Conservation (phyloP, 2,329 filamentous ascomycete genomes). For the Fusarium nurragi region DNA sequence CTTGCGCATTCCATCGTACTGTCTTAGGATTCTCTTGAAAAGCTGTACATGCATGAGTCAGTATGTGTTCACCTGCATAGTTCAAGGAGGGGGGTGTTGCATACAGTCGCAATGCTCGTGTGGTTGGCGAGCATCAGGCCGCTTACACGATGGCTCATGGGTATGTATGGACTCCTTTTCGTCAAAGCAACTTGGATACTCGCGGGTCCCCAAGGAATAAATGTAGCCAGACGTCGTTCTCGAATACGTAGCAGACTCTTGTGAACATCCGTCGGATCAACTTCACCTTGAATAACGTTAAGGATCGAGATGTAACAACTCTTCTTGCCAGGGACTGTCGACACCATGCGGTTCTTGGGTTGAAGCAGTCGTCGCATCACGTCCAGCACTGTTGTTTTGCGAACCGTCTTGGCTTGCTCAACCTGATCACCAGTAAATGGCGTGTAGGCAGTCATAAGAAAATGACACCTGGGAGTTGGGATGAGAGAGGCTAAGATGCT, state of each 20-base stretch:
- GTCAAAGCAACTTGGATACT: constrained; percentile 97
- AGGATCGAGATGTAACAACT: constrained; percentile 99
- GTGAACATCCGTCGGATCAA: constrained; percentile 97
- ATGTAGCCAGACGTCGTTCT: constrained; percentile 91
- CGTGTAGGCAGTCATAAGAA: constrained; percentile 98
- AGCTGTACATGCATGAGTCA: constrained; percentile 58
- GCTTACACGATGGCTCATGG: constrained; percentile 92
- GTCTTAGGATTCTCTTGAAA: constrained; percentile 91
- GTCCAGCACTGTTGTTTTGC: constrained; percentile 96
- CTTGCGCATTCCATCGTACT: constrained; percentile 94
- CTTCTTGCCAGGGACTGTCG: constrained; percentile 92
- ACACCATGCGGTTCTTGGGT: constrained; percentile 99
- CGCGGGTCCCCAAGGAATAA: constrained; percentile 98
- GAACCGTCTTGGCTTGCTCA: constrained; percentile 95
- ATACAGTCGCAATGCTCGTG: constrained; percentile 90
- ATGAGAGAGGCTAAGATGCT: constrained; percentile 96
- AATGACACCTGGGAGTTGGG: constrained; percentile 95
- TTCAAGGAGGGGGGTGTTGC: constrained; percentile 40
- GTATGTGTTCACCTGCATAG: background rate
- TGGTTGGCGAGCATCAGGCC: constrained; percentile 98
- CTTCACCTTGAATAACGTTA: constrained; percentile 98
- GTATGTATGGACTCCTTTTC: constrained; percentile 95
- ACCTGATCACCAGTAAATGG: constrained; percentile 97
- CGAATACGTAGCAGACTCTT: constrained; percentile 97
- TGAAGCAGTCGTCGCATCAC: constrained; percentile 96